Evolutionary conservation across 768 basidiomycete genomes (phyloP).

Genomic region (Pulveroboletus sp.): DNA sequence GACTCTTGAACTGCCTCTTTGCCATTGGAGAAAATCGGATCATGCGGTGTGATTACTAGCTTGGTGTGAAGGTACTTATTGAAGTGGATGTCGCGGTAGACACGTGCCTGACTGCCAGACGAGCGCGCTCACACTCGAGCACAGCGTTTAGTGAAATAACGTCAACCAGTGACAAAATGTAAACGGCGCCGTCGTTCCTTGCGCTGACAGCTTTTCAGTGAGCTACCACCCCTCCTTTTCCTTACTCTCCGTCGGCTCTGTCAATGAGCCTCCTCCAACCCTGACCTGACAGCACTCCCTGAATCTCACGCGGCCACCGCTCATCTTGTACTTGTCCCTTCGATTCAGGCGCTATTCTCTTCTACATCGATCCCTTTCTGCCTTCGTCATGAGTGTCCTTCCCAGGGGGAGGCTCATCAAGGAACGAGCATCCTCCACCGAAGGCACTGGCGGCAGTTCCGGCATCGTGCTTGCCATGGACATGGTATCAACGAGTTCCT

Average conservation of each 20-base stretch:
- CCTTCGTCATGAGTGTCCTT: slow-evolving; percentile 12
- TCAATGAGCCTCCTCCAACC: slow-evolving; percentile 11
- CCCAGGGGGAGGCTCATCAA: slow-evolving; percentile 7
- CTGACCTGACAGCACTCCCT: slow-evolving; percentile 8
- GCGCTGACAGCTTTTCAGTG: slow-evolving; percentile 3
- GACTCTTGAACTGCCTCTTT: slow-evolving; percentile 5
- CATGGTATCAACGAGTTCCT: slow-evolving; percentile 49
- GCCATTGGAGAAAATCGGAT: slow-evolving; percentile 11
- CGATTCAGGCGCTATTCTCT: background rate
- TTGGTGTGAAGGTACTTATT: no score
- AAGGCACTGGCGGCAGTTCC: slow-evolving; percentile 44
- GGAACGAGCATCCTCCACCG: slow-evolving; percentile 22
- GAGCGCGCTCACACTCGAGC: background rate
- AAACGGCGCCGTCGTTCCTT: slow-evolving; percentile 6
- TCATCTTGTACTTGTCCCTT: background rate
- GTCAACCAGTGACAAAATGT: slow-evolving; percentile 8
- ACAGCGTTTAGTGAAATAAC: slow-evolving; percentile 13
- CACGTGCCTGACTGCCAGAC: no score
- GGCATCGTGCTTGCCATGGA: slow-evolving; percentile 60
- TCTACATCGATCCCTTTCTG: background rate
- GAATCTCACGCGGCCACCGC: slow-evolving; percentile 22
- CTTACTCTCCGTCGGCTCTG: no score
- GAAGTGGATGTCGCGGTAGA: no score
- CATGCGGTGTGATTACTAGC: no score
- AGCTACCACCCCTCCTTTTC: no score